Percentiles rank a stretch among this genome's conserved stretches.
Evolutionary conservation across 2,329 filamentous ascomycete genomes (phyloP).

Genomic region (Dothideomycetidae sp.): DNA sequence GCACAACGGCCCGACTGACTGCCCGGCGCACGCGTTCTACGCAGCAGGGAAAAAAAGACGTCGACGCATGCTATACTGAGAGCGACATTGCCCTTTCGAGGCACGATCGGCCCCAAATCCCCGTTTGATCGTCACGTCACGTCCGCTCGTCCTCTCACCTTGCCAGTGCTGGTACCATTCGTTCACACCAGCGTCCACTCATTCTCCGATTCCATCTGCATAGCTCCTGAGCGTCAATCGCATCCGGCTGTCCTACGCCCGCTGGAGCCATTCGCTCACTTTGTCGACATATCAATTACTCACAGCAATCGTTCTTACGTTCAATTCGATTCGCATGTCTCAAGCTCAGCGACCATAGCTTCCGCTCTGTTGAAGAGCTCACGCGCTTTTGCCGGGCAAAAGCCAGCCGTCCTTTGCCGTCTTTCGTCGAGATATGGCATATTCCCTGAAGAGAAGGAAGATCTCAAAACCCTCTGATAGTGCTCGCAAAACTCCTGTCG

Average conservation of each 20-base stretch:
- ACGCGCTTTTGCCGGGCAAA: no score
- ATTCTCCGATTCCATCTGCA: slow-evolving; percentile 8
- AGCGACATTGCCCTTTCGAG: neutral
- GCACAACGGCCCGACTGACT: no score
- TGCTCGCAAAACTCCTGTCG: slow-evolving; percentile 4
- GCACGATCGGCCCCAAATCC: neutral
- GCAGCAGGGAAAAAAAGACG: no score
- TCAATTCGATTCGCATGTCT: no score
- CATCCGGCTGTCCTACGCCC: slow-evolving; percentile 12
- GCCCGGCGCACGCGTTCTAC: no score
- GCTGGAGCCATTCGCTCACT: slow-evolving; percentile 8
- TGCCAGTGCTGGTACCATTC: neutral
- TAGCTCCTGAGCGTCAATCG: slow-evolving; percentile 30
- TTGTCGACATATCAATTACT: neutral
- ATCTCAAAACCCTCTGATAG: slow-evolving; percentile 2
- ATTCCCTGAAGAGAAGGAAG: slow-evolving; percentile 7
- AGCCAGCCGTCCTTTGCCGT: no score
- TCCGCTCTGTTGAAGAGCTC: no score
- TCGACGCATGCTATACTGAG: neutral
- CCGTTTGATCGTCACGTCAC: neutral
- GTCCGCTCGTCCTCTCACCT: neutral
- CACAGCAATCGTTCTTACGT: neutral
- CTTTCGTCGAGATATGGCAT: slow-evolving; percentile 9
- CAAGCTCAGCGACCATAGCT: neutral
- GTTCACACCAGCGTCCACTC: neutral